Percentiles rank a stretch among this genome's conserved stretches.
Evolutionary conservation across 148 eudicot species (phyloP).

Genomic region (Polygonum aviculare): DNA sequence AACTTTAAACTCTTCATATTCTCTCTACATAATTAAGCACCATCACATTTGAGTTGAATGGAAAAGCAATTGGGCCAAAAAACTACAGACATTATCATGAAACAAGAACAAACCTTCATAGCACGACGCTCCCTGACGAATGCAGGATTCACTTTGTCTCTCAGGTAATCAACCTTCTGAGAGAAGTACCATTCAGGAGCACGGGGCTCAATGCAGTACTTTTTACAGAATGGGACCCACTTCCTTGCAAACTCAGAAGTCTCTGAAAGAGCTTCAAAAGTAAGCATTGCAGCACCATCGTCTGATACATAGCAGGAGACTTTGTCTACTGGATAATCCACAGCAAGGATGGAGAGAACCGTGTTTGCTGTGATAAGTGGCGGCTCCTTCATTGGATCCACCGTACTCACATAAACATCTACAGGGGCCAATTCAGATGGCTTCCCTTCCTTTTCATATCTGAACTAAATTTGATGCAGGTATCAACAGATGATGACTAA

Average conservation of each 20-base stretch:
- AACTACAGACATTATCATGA: not conserved
- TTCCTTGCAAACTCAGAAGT: slow-evolving; percentile 98
- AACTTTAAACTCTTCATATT: slow-evolving; percentile 89
- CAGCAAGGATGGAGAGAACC: slow-evolving; percentile 88
- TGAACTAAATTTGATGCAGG: slow-evolving; percentile 9
- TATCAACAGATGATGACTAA: not conserved
- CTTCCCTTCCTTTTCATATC: slow-evolving; percentile 97
- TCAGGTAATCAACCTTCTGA: slow-evolving; percentile 82
- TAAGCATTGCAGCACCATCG: slow-evolving; percentile 99
- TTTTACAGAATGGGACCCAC: slow-evolving; percentile 97
- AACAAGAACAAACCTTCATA: slow-evolving; percentile 61
- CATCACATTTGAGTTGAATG: not conserved
- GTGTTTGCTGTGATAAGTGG: slow-evolving; percentile 96
- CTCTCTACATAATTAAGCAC: slow-evolving; percentile 44
- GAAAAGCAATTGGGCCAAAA: not conserved
- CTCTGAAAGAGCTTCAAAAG: slow-evolving; percentile 94
- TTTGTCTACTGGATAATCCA: slow-evolving; percentile 91
- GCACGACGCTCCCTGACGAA: slow-evolving; percentile 97
- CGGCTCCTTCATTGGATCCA: slow-evolving; percentile 92
- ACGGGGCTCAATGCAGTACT: slow-evolving; percentile 78
- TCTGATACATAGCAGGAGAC: slow-evolving; percentile 85
- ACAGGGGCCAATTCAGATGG: slow-evolving; percentile 80
- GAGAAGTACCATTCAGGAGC: slow-evolving; percentile 97
- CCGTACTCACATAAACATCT: slow-evolving; percentile 86
- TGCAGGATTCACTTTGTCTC: slow-evolving; percentile 79